These are phyloP conservation scores for Phytophthora pinifolia DNA, from an alignment of 352 stramenopile species.

Conservation along the genomic window DNA sequence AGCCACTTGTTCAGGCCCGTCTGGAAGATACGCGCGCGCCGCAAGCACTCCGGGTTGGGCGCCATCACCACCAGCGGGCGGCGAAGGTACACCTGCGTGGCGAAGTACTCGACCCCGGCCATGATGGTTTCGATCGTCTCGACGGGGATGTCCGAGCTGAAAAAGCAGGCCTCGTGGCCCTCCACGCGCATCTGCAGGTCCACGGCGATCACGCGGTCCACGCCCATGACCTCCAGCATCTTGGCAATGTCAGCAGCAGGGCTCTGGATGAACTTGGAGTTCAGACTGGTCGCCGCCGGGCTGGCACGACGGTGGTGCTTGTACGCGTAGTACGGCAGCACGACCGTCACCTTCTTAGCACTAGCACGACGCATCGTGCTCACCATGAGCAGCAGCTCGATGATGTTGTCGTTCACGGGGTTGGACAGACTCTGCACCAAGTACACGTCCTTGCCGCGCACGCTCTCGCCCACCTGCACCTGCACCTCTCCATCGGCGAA, in stretches of 20 bases:
- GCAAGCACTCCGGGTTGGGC: conserved; percentile 86
- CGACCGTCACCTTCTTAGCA: conserved; percentile 93
- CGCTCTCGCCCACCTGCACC: conserved; percentile 91
- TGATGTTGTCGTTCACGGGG: conserved; percentile 95
- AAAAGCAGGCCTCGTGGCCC: conserved; percentile 91
- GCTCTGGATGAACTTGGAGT: conserved; percentile 92
- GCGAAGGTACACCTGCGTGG: conserved; percentile 78
- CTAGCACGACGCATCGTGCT: conserved; percentile 92
- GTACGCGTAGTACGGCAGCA: conserved; percentile 95
- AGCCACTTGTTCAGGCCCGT: conserved; percentile 87
- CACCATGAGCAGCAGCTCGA: conserved; percentile 95
- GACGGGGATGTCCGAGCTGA: conserved; percentile 88
- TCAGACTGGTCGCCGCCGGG: conserved; percentile 85
- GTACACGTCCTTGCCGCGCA: conserved; percentile 94
- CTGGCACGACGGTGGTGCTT: conserved; percentile 91
- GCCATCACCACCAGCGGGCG: conserved; percentile 86
- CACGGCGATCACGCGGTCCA: conserved; percentile 93
- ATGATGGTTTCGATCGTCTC: conserved; percentile 93
- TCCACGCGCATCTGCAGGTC: conserved; percentile 92
- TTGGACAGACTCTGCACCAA: conserved; percentile 91
- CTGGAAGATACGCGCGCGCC: conserved; percentile 85
- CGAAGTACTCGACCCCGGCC: conserved; percentile 91
- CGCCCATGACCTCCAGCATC: conserved; percentile 94
- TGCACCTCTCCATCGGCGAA: conserved; percentile 94
- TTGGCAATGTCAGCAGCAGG: conserved; percentile 88